Conservation (phyloP, 2,329 filamentous ascomycete genomes). For the Chrysoporthe cubensis region DNA sequence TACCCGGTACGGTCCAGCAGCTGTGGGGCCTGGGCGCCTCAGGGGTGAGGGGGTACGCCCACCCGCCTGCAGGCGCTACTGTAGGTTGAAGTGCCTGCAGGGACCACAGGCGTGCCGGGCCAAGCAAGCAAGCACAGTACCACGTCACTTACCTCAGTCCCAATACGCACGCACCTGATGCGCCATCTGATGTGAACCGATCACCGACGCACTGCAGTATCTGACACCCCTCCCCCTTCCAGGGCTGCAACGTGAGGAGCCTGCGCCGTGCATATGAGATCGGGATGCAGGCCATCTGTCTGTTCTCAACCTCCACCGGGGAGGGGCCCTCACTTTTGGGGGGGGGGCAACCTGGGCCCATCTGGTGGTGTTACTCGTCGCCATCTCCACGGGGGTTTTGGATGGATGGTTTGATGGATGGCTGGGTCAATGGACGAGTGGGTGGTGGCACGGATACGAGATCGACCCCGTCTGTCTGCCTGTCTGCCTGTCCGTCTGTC, state of each 20-base stretch:
- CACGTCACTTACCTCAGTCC: not conserved
- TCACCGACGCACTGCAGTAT: not conserved
- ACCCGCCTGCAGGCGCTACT: not conserved
- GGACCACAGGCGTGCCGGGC: not conserved
- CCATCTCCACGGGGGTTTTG: too few species aligned
- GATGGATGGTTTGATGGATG: too few species aligned
- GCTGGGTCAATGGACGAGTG: too few species aligned
- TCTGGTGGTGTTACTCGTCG: too few species aligned
- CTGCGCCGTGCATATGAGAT: not conserved
- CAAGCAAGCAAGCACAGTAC: not conserved
- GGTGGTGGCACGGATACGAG: too few species aligned
- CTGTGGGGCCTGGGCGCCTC: not conserved
- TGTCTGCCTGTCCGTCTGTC: too few species aligned
- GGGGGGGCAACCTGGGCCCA: too few species aligned
- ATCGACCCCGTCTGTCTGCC: too few species aligned
- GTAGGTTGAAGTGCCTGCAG: not conserved
- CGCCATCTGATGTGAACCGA: not conserved
- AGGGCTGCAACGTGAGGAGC: not conserved
- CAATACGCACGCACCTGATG: not conserved
- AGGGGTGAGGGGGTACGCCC: not conserved
- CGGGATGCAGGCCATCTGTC: too few species aligned
- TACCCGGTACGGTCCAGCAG: too few species aligned
- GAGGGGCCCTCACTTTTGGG: too few species aligned
- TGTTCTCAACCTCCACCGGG: too few species aligned
- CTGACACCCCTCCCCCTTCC: not conserved